Base-by-base conservation (phyloP, 2,329 filamentous ascomycete species). In the Fusarium multiceps region DNA sequence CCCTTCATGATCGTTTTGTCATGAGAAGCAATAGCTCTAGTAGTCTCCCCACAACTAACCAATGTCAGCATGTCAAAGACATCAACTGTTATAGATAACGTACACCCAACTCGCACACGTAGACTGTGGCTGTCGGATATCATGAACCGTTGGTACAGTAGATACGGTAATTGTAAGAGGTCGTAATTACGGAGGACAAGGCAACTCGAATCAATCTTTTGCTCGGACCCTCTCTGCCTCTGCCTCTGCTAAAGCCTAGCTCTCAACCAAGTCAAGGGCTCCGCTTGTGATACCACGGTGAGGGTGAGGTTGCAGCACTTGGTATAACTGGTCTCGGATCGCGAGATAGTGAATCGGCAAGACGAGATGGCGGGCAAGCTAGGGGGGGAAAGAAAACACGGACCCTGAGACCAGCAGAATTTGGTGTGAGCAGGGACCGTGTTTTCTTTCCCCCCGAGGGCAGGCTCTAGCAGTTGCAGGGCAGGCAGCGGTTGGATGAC, bases 311-410 rank as follows among this genome's bases (percentile, higher is more conserved):
- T 68, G 54, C 63, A 71, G 50, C 63, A 55, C 46, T 56, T 67
- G 61, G 50, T 45, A 55, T 41, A 59, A 54, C 50, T 63, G 41
- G 66, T 71, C 57, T 57, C 54, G 66, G 63, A 59, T 68, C 54
- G 59, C 45, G 62, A 70, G 62, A 74, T 74, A 63, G 66, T 70
- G 62, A 63, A 74, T 74, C 64, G 67, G 45, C 54, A 45, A 64
- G 53, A 47, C 49, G 30, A 57, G 61, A 63, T 63, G 59, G 50
- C 59, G 43, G 50, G 50, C 60, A 43, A 49, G 59, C 40, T 63
- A n/a, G n/a, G n/a, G n/a, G n/a, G n/a, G n/a, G n/a, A n/a, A n/a
- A n/a, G n/a, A n/a, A n/a, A n/a, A n/a, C n/a, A n/a, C n/a, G n/a
- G n/a, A n/a, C n/a, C n/a, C n/a, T n/a, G n/a, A n/a, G n/a, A n/a